Evolutionary conservation across 257 asterid species (phyloP), one percentile per base, ranked within the genome.

Genomic region (Capsicum baccatum): DNA sequence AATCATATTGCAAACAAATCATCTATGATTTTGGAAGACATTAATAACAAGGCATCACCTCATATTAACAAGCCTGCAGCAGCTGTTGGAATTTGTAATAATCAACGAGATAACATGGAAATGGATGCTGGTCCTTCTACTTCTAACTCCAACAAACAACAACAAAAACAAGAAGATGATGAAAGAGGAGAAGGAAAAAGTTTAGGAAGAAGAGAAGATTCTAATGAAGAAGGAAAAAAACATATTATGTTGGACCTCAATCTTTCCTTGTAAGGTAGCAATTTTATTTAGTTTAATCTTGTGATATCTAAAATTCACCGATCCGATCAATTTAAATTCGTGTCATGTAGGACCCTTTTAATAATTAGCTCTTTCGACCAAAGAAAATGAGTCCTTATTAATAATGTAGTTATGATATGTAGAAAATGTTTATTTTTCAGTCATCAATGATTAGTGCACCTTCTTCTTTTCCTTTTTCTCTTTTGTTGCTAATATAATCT

Each of bases 171-270:
- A n/a, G 33, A 17, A n/a, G 67, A 17, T 7, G 13, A 50, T 9
- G 14, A 26, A 76, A 7, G 71, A 21, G 19, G 5, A 8, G 6
- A 4, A 39, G 54, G 26, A 21, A 9, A 6, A n/a, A 73, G 3
- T 21, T 56, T 6, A 62, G 69, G 17, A 69, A 44, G 35, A 70
- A 44, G 73, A 44, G 39, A 83, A 58, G 85, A 44, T 37, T 48
- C 42, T 16, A 44, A 56, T 16, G 56, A 69, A 17, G 85, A 42
- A 83, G 57, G 70, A 13, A 58, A 60, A 21, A 48, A 64, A 4
- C 64, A 26, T 50, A 8, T 35, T 26, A 89, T 62, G 50, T 89
- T 89, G 86, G 89, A 89, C 82, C 91, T 89, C 50, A 89, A 84
- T 37, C 90, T 89, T 42, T 89, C 91, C 70, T 60, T 89, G 44